Conservation (phyloP, 768 basidiomycete genomes). For the Suillus luteus region DNA sequence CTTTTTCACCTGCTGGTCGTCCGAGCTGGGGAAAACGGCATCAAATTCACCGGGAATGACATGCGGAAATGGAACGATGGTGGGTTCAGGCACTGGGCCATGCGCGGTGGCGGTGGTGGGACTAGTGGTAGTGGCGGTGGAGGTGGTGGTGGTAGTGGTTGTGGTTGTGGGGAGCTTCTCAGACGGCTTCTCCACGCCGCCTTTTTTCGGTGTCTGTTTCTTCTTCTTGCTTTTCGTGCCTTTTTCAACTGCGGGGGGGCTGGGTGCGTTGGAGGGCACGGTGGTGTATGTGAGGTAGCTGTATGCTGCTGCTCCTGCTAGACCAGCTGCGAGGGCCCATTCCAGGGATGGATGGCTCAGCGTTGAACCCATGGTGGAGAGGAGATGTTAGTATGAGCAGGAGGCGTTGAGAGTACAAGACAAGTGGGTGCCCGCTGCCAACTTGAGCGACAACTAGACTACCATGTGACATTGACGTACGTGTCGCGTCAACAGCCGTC, state of each 20-base stretch:
- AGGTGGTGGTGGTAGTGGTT: background rate
- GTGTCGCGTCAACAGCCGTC: constrained; percentile 32
- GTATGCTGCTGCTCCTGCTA: constrained; percentile 44
- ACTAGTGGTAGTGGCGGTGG: background rate
- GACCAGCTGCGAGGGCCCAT: constrained; percentile 36
- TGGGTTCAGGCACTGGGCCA: constrained; percentile 23
- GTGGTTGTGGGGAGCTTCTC: background rate
- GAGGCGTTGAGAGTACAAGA: constrained; percentile 1
- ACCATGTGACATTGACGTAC: constrained; percentile 18
- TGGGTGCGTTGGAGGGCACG: background rate
- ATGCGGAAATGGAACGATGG: constrained; percentile 38
- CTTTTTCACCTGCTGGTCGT: constrained; percentile 10
- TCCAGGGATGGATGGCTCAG: constrained; percentile 47
- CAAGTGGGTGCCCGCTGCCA: background rate
- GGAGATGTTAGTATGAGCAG: background rate
- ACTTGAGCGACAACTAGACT: background rate
- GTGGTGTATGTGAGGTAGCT: constrained; percentile 35
- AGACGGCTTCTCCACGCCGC: constrained; percentile 17
- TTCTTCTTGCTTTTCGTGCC: constrained; percentile 34
- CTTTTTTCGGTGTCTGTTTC: constrained; percentile 19
- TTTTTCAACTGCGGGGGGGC: constrained; percentile 22
- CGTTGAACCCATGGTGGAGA: constrained; percentile 43
- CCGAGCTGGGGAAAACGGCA: constrained; percentile 14
- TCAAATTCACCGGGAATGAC: constrained; percentile 52
- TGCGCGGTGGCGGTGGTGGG: constrained; percentile 20